Evolutionary conservation across 2,329 filamentous ascomycete species (phyloP).

Genomic region (Nothophaeocryptopus gaeumannii): DNA sequence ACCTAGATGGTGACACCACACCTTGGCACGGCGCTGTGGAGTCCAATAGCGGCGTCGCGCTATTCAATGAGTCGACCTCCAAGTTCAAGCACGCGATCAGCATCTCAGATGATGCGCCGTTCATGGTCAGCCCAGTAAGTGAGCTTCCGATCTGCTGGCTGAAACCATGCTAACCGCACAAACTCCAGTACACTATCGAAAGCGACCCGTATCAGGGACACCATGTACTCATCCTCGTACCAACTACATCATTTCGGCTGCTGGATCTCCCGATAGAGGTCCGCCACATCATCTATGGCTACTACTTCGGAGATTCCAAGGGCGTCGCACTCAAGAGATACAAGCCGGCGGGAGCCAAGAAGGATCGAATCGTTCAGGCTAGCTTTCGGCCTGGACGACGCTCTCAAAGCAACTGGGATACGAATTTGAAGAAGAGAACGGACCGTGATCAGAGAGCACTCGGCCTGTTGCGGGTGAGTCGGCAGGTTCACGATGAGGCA

Average conservation of each 20-base stretch:
- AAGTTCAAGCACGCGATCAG: neutral
- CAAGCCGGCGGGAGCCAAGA: neutral
- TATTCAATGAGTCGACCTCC: neutral
- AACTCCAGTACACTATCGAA: slow-evolving; percentile 1
- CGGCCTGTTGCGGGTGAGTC: neutral
- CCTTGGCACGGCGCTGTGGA: no score
- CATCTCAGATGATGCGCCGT: neutral
- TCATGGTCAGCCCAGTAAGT: neutral
- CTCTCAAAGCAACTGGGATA: neutral
- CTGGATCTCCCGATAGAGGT: slow-evolving; percentile 1
- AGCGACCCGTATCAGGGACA: neutral
- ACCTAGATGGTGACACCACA: no score
- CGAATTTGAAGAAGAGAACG: neutral
- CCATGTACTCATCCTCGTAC: slow-evolving; percentile 1
- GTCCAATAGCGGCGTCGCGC: no score
- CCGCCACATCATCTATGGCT: slow-evolving; percentile 7
- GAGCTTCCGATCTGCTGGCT: neutral
- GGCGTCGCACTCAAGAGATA: neutral
- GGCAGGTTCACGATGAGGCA: neutral
- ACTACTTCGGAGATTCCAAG: neutral
- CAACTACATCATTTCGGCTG: neutral
- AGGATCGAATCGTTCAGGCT: neutral
- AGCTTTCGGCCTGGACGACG: neutral
- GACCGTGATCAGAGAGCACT: neutral
- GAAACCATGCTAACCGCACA: neutral